These are phyloP conservation scores for Coleophoma crateriformis DNA, from an alignment of 2,329 filamentous ascomycete genomes.

Conservation along the genomic window DNA sequence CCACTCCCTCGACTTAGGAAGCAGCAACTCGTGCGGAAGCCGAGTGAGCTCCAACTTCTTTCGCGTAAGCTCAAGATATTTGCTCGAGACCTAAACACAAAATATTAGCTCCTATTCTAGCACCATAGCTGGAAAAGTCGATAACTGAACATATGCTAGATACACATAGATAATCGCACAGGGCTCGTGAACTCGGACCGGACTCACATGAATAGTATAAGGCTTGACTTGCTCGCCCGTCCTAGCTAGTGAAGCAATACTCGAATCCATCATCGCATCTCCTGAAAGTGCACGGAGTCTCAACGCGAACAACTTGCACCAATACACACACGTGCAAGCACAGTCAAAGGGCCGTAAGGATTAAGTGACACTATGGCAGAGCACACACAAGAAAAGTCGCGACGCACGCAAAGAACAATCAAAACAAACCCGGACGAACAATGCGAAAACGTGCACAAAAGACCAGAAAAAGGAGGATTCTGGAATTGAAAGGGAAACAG, in stretches of 20 bases:
- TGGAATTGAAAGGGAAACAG: no score
- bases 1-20: constrained; percentile 44
- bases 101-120: constrained; percentile 3
- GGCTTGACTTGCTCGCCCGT: constrained; percentile 39
- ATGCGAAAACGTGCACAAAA: no score
- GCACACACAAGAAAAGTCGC: no score
- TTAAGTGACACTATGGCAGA: neutral
- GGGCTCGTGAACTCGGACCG: no score
- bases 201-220: constrained; percentile 52
- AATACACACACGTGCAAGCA: neutral
- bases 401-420: no score
- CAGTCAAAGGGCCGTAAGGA: neutral
- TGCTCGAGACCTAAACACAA: constrained; percentile 50
- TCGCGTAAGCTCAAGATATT: constrained; percentile 61
- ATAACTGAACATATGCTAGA: no score
- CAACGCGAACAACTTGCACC: neutral
- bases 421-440: no score
- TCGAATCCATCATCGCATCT: neutral
- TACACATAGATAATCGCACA: no score
- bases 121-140: neutral
- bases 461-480: no score
- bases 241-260: constrained; percentile 4
- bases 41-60: constrained; percentile 63
- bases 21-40: constrained; percentile 51
- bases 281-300: neutral